phyloP scores from a whole-genome alignment of 306 rosid species.

The Trifolium pratense region DNA sequence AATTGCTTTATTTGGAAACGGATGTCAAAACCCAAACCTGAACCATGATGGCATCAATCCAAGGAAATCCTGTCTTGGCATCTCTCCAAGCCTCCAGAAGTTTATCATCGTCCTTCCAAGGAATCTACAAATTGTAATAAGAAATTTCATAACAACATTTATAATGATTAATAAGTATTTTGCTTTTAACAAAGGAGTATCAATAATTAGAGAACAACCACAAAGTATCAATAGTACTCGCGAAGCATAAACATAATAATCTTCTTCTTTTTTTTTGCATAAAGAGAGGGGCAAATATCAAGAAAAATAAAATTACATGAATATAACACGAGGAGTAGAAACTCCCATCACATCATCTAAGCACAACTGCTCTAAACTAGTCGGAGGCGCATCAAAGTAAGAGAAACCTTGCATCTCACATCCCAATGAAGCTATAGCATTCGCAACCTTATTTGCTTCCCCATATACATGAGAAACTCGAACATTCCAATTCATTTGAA shows the following conservation, averaged over 20 bases:
- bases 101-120: slow-evolving; percentile 82
- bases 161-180: not conserved
- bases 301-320: too few relatives aligned
- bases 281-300: too few relatives aligned
- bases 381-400: too few relatives aligned
- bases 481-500: too few relatives aligned
- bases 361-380: too few relatives aligned
- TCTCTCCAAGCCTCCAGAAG: slow-evolving; percentile 90
- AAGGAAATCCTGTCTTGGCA: slow-evolving; percentile 89
- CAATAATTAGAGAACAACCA: slow-evolving; percentile 16
- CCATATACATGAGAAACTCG: too few relatives aligned
- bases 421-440: too few relatives aligned
- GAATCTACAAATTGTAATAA: slow-evolving; percentile 55
- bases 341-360: too few relatives aligned
- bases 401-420: too few relatives aligned
- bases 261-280: too few relatives aligned
- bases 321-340: too few relatives aligned
- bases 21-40: slow-evolving; percentile 64
- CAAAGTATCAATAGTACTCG: slow-evolving; percentile 6
- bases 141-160: slow-evolving; percentile 11
- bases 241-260: slow-evolving; percentile 30
- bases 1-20: slow-evolving; percentile 35
- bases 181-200: slow-evolving; percentile 17
- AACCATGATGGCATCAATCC: slow-evolving; percentile 95
- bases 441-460: too few relatives aligned